Evolutionary conservation across 805 yeast species (phyloP), one percentile per base, ranked within the genome.

Genomic region (Kodamaea lidongshanica): DNA sequence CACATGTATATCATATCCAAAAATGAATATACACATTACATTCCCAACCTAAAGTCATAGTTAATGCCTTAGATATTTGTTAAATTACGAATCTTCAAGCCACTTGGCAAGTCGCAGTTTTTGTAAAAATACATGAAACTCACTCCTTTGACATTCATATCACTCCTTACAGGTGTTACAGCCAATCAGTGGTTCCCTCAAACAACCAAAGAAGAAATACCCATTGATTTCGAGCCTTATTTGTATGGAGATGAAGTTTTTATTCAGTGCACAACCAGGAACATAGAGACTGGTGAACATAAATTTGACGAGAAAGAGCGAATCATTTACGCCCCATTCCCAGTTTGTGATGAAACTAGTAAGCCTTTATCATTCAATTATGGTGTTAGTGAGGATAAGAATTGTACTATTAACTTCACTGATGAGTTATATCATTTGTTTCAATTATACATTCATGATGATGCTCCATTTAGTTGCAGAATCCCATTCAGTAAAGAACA

Each of bases 261-360:
- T 25, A 44, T 79, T 29, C 72, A 69, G 41, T 82, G 92, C 50
- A 80, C 77, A 37, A 53, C 70, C 28, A 63, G 92, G 45, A 72
- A 78, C 40, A 81, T 82, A 31, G 84, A 79, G 23, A 73, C 66
- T 38, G 92, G 92, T 32, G 89, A 82, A 49, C 89, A 82, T 57
- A 65, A 71, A 35, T 77, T 77, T 39, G 86, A 79, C 46, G 65
- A 62, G n/a, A 56, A 68, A n/a, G 71, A 72, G 6, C 59, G 72
- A 34, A 73, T 82, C 32, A 50, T 79, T 11, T 80, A 75, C 42
- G 65, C 52, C 2, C 58, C 70, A 4, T 77, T 80, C 41, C 82
- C 86, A 2, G 54, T 43, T 5, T 81, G 92, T 55, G 57, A 60
- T 32, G 89, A 82, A 46, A 75, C 85, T 0, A 74, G 73, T 2